Percentiles rank a stretch among this genome's conserved stretches.
These are phyloP conservation scores for Hypoxylon sp. DNA, from an alignment of 2,329 filamentous ascomycete genomes.

Conservation along the genomic window DNA sequence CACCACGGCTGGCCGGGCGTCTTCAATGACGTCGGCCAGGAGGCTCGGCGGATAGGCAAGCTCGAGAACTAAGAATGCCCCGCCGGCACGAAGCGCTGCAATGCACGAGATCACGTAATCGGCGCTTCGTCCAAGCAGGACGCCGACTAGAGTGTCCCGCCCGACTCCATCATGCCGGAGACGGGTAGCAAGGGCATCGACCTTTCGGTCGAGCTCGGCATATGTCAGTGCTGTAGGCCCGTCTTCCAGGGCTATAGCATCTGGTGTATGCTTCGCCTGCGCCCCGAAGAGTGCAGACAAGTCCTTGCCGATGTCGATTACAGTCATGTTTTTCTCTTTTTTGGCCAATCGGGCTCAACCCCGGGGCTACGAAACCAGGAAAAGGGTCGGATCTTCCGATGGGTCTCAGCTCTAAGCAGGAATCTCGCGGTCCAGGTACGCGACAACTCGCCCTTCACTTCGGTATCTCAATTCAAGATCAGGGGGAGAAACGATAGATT, in stretches of 20 bases:
- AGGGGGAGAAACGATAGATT: conserved; percentile 8
- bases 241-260: conserved; percentile 77
- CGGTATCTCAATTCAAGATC: not conserved
- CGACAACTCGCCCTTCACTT: conserved; percentile 17
- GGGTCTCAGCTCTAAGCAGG: conserved; percentile 6
- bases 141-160: conserved; percentile 76
- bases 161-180: conserved; percentile 73
- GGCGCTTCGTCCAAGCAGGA: conserved; percentile 77
- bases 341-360: not conserved
- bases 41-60: conserved; percentile 78
- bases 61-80: conserved; percentile 82
- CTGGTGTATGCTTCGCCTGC: conserved; percentile 73
- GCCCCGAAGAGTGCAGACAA: conserved; percentile 73
- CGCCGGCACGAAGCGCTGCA: conserved; percentile 78
- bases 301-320: conserved; percentile 76
- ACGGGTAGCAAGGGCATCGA: conserved; percentile 68
- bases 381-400: conserved; percentile 3
- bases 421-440: conserved; percentile 17
- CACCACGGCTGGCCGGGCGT: conserved; percentile 74
- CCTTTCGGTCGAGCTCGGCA: conserved; percentile 72
- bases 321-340: conserved; percentile 58
- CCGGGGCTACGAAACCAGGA: not conserved
- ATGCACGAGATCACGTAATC: conserved; percentile 82
- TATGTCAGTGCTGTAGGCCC: conserved; percentile 73
- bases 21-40: conserved; percentile 77